Base-by-base conservation (phyloP, 306 rosid genomes). In the Albizia julibrissin region DNA sequence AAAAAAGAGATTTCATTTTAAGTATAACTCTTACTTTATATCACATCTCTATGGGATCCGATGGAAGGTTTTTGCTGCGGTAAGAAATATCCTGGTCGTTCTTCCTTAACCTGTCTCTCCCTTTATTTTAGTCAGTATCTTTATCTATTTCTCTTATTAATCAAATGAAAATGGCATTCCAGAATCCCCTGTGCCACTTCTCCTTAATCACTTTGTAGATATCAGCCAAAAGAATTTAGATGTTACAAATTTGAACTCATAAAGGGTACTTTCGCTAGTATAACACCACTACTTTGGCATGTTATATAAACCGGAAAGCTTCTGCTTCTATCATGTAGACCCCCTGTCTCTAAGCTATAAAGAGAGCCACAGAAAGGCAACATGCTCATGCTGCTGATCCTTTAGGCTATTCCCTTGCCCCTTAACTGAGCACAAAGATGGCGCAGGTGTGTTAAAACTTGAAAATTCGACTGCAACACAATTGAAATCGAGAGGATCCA, bases 211-310 rank as follows among this genome's bases (percentile, higher is more conserved):
- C 29, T 62, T 18, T 50, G 39, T 50, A 42, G 6, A 80, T 73
- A 77, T 80, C 80, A 71, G 74, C 37, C 37, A 59, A 66, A 59
- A 59, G 31, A 59, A 22, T 59, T 59, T 59, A 59, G 33, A 59
- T 22, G 16, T 24, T 10, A 61, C 34, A 12, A 61, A 61, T 12
- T 61, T 26, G 34, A 59, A 59, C 33, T 59, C 66, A 59, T 59
- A 59, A 58, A 59, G 66, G 33, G 33, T 8, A 15, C 16, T 40
- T 24, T 22, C 2, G 9, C 54, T 22, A 56, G 69, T 56, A 15
- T 39, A 6, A 15, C 80, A 42, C 67, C 33, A 43, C 43, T 42
- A 61, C 19, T 76, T 43, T 27, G 72, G 54, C 39, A 40, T 10
- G 46, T 31, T 10, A 74, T 19, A 29, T 5, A 64, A 4, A 52